Evolutionary conservation across 768 basidiomycete genomes (phyloP).

Genomic region (Sistotremastrum suecicum): DNA sequence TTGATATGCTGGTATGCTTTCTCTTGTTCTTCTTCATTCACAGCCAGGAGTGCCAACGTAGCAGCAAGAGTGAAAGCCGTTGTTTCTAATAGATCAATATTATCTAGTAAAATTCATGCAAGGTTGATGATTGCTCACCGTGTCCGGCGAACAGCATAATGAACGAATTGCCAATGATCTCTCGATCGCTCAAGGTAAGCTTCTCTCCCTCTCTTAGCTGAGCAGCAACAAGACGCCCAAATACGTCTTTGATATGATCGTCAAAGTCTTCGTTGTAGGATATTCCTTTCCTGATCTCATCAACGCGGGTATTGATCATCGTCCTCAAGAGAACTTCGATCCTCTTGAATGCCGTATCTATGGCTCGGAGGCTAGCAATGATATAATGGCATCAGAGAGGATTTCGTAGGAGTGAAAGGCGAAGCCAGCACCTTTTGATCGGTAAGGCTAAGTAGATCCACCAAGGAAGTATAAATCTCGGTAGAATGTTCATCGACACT

Average conservation of each 20-base stretch:
- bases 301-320: conserved; percentile 7
- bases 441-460: conserved; percentile 1
- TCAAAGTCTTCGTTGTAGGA: conserved; percentile 2
- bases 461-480: background rate
- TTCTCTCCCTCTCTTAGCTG: background rate
- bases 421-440: background rate
- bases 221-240: conserved; percentile 4
- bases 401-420: no score
- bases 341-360: conserved; percentile 1
- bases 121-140: conserved; percentile 19
- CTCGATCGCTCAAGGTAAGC: background rate
- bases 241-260: conserved; percentile 2
- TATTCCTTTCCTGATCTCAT: conserved; percentile 2
- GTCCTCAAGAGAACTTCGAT: conserved; percentile 7
- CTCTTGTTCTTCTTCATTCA: conserved; percentile 33
- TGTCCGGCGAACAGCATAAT: conserved; percentile 42
- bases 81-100: conserved; percentile 23
- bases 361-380: background rate
- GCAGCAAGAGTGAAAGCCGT: conserved; percentile 35
- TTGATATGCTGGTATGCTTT: conserved; percentile 33
- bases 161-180: conserved; percentile 12
- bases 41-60: conserved; percentile 30
- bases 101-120: background rate
- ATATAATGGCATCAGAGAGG: no score
- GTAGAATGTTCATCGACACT: background rate